Evolutionary conservation across 1,284 basidiomycete genomes (phyloP).

Genomic region (Malassezia caprae): DNA sequence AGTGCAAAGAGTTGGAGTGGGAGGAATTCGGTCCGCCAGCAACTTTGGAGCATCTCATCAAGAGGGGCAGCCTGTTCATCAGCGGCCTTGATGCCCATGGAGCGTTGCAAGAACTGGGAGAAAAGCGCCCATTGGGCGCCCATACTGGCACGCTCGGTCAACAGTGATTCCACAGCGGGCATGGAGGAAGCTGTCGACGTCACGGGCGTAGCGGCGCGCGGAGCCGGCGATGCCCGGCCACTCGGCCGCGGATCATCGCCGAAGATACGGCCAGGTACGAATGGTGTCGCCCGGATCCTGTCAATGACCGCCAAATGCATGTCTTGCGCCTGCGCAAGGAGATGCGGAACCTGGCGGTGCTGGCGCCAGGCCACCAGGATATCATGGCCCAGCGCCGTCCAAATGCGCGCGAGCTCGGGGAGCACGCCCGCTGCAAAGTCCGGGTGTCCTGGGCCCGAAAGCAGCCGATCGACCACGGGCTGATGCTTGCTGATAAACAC

Average conservation of each 20-base stretch:
- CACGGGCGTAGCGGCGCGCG: constrained; percentile 37
- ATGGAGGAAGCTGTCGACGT: constrained; percentile 45
- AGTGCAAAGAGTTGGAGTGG: constrained; percentile 88
- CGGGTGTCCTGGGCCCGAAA: constrained; percentile 51
- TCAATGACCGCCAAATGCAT: not conserved
- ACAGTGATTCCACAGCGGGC: constrained; percentile 62
- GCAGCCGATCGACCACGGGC: constrained; percentile 93
- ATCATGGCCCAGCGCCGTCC: constrained; percentile 67
- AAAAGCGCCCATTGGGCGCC: constrained; percentile 84
- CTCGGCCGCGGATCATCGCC: constrained; percentile 28
- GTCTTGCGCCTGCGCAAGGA: constrained; percentile 19
- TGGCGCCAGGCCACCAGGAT: constrained; percentile 81
- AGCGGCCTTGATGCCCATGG: not conserved
- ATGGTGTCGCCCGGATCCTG: not conserved
- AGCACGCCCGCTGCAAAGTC: constrained; percentile 53
- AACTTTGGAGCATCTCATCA: constrained; percentile 54
- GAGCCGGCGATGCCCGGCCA: not conserved
- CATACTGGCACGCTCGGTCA: constrained; percentile 79
- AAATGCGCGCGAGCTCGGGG: constrained; percentile 67
- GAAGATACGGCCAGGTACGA: constrained; percentile 20
- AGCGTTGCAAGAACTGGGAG: constrained; percentile 62
- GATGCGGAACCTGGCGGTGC: constrained; percentile 23
- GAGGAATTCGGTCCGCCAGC: constrained; percentile 63
- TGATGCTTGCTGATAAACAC: constrained; percentile 95
- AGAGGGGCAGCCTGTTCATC: constrained; percentile 26